phyloP scores from a whole-genome alignment of 2,329 filamentous ascomycete species.

The Pezicula rhizophila region DNA sequence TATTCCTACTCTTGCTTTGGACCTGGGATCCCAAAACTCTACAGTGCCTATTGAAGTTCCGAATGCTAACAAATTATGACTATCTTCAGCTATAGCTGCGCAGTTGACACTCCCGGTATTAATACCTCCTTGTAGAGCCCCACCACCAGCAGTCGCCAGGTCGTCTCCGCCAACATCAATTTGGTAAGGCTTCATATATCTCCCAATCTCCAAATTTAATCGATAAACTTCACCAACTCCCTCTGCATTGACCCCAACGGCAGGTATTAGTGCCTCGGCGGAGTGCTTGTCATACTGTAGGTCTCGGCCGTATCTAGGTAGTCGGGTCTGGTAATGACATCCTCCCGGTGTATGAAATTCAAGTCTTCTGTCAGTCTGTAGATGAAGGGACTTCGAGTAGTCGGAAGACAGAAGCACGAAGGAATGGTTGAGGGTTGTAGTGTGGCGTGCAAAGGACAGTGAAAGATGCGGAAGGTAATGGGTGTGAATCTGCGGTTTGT shows the following conservation, averaged over 20 bases:
- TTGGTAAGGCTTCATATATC: conserved; percentile 92
- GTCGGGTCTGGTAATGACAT: conserved; percentile 80
- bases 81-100: conserved; percentile 78
- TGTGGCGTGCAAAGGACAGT: conserved; percentile 90
- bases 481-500: conserved; percentile 80
- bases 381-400: conserved; percentile 88
- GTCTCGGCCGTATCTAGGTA: conserved; percentile 89
- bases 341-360: conserved; percentile 90
- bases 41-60: conserved; percentile 93
- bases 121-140: conserved; percentile 80
- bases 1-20: conserved; percentile 73
- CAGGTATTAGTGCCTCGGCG: conserved; percentile 79
- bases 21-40: conserved; percentile 92
- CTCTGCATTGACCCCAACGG: conserved; percentile 80
- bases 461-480: conserved; percentile 91
- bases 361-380: conserved; percentile 84
- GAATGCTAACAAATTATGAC: conserved; percentile 86
- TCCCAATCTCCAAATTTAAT: conserved; percentile 82
- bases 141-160: conserved; percentile 55
- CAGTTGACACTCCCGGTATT: conserved; percentile 81
- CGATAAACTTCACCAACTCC: conserved; percentile 89
- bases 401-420: conserved; percentile 85
- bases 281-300: conserved; percentile 76
- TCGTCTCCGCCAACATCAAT: conserved; percentile 86
- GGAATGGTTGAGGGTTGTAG: conserved; percentile 82